Evolutionary conservation across 768 basidiomycete genomes (phyloP).

Genomic region (Tricholomella constricta): DNA sequence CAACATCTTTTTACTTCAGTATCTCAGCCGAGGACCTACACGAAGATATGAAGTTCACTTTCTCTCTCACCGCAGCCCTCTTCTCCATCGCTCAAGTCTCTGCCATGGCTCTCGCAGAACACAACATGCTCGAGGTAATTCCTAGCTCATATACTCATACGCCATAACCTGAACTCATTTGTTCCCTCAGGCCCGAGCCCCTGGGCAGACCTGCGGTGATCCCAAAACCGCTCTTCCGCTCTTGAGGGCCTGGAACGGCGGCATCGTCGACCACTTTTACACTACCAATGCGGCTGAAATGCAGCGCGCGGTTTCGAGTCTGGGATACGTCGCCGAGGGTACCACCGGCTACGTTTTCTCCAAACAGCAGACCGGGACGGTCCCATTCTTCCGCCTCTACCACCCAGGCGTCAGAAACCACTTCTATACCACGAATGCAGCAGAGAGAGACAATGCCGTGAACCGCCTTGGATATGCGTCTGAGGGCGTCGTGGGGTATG

Average conservation of each 20-base stretch:
- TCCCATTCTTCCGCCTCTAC: slow-evolving; percentile 24
- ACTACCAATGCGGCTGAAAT: slow-evolving; percentile 9
- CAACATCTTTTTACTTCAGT: neutral
- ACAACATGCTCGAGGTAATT: neutral
- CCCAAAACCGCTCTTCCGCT: slow-evolving; percentile 4
- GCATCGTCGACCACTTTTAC: slow-evolving; percentile 11
- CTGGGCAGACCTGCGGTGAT: neutral
- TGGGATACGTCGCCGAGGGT: slow-evolving; percentile 14
- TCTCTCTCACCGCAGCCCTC: neutral
- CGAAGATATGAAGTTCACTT: neutral
- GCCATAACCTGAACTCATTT: neutral
- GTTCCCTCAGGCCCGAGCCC: neutral
- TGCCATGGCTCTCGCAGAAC: neutral
- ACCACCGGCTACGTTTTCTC: slow-evolving; percentile 15
- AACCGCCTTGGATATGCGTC: slow-evolving; percentile 12
- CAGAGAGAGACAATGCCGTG: slow-evolving; percentile 16
- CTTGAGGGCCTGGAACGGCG: slow-evolving; percentile 6
- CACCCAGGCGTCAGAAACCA: slow-evolving; percentile 15
- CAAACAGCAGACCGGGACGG: slow-evolving; percentile 6
- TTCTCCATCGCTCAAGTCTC: neutral
- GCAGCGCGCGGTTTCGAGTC: neutral
- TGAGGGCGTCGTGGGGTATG: slow-evolving; percentile 19
- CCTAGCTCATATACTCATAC: no score
- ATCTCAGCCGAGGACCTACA: neutral
- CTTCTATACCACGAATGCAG: slow-evolving; percentile 22